A percentile compares a stretch with the other conserved stretches of the same genome.
Evolutionary conservation across 2,329 filamentous ascomycete species (phyloP).

Genomic region (Corinectria fuckeliana): DNA sequence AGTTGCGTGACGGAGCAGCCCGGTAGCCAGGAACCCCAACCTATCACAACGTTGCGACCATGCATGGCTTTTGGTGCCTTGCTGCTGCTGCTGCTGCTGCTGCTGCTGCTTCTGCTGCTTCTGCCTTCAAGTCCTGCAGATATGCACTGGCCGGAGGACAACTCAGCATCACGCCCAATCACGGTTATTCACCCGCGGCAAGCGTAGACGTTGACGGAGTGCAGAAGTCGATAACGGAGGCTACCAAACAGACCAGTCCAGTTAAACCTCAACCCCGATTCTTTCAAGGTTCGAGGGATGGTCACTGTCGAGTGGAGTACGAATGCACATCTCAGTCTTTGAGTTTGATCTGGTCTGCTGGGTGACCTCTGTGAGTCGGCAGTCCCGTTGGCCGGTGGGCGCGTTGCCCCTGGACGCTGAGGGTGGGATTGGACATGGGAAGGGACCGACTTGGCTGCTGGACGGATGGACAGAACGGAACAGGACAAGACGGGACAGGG

Average conservation of each 20-base stretch:
- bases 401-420: conserved; percentile 17
- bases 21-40: conserved; percentile 8
- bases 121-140: background rate
- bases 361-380: background rate
- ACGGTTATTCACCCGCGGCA: background rate
- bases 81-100: too few species aligned
- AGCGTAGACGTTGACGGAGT: conserved; percentile 3
- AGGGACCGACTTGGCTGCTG: conserved; percentile 8
- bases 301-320: background rate
- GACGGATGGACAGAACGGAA: background rate
- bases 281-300: background rate
- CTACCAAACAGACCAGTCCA: background rate
- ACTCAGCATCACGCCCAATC: conserved; percentile 15
- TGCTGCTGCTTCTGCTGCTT: too few species aligned
- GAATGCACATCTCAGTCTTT: too few species aligned
- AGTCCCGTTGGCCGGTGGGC: conserved; percentile 5
- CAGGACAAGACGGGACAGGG: background rate
- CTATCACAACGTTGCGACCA: conserved; percentile 10
- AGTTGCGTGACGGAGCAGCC: conserved; percentile 10
- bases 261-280: background rate
- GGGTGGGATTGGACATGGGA: background rate
- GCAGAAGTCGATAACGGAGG: conserved; percentile 1
- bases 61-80: conserved; percentile 6
- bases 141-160: conserved; percentile 3
- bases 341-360: background rate